These are phyloP conservation scores for Geotrichum restrictum DNA, from an alignment of 1,139 yeast genomes.

Conservation along the genomic window DNA sequence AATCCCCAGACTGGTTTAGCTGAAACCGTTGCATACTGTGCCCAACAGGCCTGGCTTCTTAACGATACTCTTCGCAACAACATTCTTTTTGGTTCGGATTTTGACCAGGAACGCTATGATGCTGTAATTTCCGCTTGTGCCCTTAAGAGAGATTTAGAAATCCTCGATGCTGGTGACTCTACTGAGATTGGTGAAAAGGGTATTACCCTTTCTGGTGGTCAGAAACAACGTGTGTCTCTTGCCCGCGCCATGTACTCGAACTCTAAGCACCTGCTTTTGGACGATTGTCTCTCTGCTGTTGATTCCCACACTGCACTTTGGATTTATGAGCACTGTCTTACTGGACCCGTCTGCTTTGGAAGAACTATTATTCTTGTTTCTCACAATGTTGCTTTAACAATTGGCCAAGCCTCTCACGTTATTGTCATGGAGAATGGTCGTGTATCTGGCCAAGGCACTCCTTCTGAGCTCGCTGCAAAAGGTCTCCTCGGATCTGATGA, in stretches of 20 bases:
- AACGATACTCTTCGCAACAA: constrained; percentile 85
- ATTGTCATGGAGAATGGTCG: constrained; percentile 83
- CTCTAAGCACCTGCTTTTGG: constrained; percentile 75
- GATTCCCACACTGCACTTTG: constrained; percentile 96
- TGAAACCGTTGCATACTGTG: constrained; percentile 90
- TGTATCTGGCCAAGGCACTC: constrained; percentile 73
- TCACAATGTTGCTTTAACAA: constrained; percentile 86
- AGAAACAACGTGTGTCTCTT: constrained; percentile 89
- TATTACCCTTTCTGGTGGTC: constrained; percentile 93
- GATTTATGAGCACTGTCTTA: constrained; percentile 84
- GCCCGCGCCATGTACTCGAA: constrained; percentile 91
- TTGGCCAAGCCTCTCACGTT: constrained; percentile 74
- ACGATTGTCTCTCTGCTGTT: constrained; percentile 94
- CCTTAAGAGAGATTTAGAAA: constrained; percentile 73
- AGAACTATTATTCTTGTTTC: constrained; percentile 90
- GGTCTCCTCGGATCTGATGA: constrained; percentile 80
- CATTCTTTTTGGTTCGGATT: constrained; percentile 72
- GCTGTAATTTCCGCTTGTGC: constrained; percentile 69
- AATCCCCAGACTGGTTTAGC: constrained; percentile 79
- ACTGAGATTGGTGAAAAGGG: constrained; percentile 96
- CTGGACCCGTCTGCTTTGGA: constrained; percentile 77
- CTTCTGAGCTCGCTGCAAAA: constrained; percentile 65
- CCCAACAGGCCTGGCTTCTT: constrained; percentile 93
- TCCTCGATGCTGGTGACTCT: constrained; percentile 60
- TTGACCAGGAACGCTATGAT: constrained; percentile 68